Base-by-base conservation (phyloP, 805 yeast species). In the Barnettozyma sp. region DNA sequence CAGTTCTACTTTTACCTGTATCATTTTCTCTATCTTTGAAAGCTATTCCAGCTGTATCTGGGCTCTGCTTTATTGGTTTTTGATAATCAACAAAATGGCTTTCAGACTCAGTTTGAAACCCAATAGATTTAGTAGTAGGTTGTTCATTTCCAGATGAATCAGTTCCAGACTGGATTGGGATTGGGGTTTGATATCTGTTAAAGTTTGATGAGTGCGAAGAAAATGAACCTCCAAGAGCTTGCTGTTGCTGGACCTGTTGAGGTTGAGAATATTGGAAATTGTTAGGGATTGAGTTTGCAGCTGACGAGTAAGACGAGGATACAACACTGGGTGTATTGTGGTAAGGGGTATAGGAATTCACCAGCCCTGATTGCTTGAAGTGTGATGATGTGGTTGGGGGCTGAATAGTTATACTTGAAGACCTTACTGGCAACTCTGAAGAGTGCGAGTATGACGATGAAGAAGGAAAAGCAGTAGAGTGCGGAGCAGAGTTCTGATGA, bases 271-370 rank as follows among this genome's bases (percentile, higher is more conserved):
- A 30, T n/a, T 37, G 40, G 34, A 35, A 33, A 38, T 41, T 34
- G 35, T 32, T 45, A 20, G 52, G 58, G 4, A 47, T 43, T 8
- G 54, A 45, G 31, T 50, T 42, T 17, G 59, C 46, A 36, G 57
- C 54, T 14, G 66, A 55, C 6, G 68, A 56, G 40, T 66, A 66
- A 3, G 70, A 70, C 10, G 69, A 59, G 30, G 73, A 64, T 4
- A 71, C 64, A n/a, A 57, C 69, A 32, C 62, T 62, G 5, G 75
- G 76, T 4, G 73, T 63, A 46, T 69, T 66, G 46, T 68, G 73
- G 36, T 45, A 57, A 33, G 70, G 60, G 28, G 58, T 51, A 41
- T 45, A 59, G 13, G 60, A 50, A 30, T 49, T 49, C 7, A 44
- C 43, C 4, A 42, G 34, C 11, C 46, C 48, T 12, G 50, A 44